Evolutionary conservation across 352 stramenopile species (phyloP).

Genomic region (Globisporangium perplexum): DNA sequence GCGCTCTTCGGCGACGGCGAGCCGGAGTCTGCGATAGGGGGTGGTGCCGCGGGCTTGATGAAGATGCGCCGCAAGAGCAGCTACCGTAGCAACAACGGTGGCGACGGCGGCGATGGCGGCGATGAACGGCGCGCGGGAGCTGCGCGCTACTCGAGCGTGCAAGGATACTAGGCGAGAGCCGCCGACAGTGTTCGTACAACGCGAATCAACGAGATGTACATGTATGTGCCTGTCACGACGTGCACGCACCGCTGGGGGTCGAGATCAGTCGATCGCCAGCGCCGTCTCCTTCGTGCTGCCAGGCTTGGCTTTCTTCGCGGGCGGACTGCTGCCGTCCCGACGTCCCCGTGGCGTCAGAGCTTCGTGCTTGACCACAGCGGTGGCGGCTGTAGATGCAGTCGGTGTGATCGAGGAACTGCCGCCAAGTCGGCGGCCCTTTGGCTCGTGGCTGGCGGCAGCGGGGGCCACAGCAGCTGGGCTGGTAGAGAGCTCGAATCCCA

Average conservation of each 20-base stretch:
- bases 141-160: conserved; percentile 1
- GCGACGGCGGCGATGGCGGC: conserved; percentile 14
- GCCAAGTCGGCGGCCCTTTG: too few relatives aligned
- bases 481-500: too few relatives aligned
- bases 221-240: background rate
- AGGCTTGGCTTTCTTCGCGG: conserved; percentile 4
- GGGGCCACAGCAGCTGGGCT: too few relatives aligned
- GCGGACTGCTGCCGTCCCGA: background rate
- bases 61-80: conserved; percentile 65
- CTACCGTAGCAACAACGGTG: conserved; percentile 25
- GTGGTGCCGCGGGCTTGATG: conserved; percentile 54
- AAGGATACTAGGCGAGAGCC: conserved; percentile 6
- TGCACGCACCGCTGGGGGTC: background rate
- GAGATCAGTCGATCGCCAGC: conserved; percentile 12
- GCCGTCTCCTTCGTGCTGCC: conserved; percentile 6
- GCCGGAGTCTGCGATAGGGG: conserved; percentile 31
- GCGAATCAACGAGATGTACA: background rate
- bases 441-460: too few relatives aligned
- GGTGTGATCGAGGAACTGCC: background rate
- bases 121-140: background rate
- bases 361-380: background rate
- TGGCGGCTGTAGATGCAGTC: background rate
- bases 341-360: background rate
- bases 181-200: background rate
- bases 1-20: conserved; percentile 26